A percentile compares a stretch with the other conserved stretches of the same genome.
phyloP scores from a whole-genome alignment of 345 rosid species.

The Streptanthus diversifolius region DNA sequence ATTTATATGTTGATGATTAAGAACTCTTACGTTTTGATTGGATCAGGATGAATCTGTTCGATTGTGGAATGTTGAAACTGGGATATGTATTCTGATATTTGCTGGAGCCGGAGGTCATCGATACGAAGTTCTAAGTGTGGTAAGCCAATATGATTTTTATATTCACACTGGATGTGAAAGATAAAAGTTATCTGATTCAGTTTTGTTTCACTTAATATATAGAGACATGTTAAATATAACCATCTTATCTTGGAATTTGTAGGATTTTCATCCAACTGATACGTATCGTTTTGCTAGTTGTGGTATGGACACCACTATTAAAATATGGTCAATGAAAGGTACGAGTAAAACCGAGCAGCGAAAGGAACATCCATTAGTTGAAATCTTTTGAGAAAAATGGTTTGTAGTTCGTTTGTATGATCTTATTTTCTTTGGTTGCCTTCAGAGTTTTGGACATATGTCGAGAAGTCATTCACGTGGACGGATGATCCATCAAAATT shows the following conservation, averaged over 20 bases:
- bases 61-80: conserved; percentile 92
- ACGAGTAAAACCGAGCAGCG: conserved; percentile 1
- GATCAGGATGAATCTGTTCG: conserved; percentile 93
- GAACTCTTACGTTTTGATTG: conserved; percentile 21
- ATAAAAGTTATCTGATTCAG: background rate
- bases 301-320: conserved; percentile 94
- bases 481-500: conserved; percentile 85
- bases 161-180: background rate
- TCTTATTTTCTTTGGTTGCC: conserved; percentile 13
- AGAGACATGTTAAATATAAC: background rate
- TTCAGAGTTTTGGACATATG: conserved; percentile 93
- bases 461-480: conserved; percentile 97
- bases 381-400: background rate
- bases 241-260: conserved; percentile 26
- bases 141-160: conserved; percentile 31
- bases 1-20: conserved; percentile 12
- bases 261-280: conserved; percentile 96
- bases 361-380: conserved; percentile 5
- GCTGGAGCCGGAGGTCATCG: conserved; percentile 99
- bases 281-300: conserved; percentile 84
- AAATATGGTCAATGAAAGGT: conserved; percentile 99
- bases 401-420: background rate
- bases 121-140: conserved; percentile 97
- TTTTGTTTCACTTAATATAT: conserved; percentile 5
- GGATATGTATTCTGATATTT: conserved; percentile 91